Evolutionary conservation across 2,329 filamentous ascomycete genomes (phyloP).

Genomic region (Fusarium longipes): DNA sequence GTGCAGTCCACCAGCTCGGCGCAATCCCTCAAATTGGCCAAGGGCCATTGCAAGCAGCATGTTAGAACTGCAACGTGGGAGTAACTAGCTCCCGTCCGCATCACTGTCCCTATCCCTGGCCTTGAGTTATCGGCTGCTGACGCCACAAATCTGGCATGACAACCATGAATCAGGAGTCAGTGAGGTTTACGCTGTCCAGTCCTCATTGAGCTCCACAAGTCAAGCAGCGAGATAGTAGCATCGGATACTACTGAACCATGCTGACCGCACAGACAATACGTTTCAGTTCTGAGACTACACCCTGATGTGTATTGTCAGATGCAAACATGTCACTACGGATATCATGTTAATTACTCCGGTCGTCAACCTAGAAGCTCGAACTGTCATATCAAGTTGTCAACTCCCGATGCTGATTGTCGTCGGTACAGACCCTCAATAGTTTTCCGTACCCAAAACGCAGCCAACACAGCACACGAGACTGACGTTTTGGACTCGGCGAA

Average conservation of each 20-base stretch:
- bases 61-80: constrained; percentile 31
- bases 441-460: constrained; percentile 5
- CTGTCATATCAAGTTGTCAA: not conserved
- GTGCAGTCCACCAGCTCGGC: constrained; percentile 44
- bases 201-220: constrained; percentile 41
- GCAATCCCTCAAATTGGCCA: constrained; percentile 47
- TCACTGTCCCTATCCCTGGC: constrained; percentile 33
- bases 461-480: constrained; percentile 1
- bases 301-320: constrained; percentile 26
- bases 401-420: not conserved
- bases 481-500: constrained; percentile 26
- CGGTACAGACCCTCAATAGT: not conserved
- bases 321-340: constrained; percentile 18
- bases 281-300: constrained; percentile 40
- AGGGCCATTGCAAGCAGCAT: constrained; percentile 40
- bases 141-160: constrained; percentile 47
- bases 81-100: constrained; percentile 33
- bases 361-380: not conserved
- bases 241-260: constrained; percentile 34
- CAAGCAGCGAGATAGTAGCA: constrained; percentile 40
- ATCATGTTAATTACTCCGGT: constrained; percentile 7
- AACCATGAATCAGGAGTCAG: constrained; percentile 43
- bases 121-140: constrained; percentile 43
- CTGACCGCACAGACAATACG: constrained; percentile 37
- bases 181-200: constrained; percentile 26